Conservation (phyloP, 225 moss, liverwort and hornwort genomes). For the Straminergon stramineum region DNA sequence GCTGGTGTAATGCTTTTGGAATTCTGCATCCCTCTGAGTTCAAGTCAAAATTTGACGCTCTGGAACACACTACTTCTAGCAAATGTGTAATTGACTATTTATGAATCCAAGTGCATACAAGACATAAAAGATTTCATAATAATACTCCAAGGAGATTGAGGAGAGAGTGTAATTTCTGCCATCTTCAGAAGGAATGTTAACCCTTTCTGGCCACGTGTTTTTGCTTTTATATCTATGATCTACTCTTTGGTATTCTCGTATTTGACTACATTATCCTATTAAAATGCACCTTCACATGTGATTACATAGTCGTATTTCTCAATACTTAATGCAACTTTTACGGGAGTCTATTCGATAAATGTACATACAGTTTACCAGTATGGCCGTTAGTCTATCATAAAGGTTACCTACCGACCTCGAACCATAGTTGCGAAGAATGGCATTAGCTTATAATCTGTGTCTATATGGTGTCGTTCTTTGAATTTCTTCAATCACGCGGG, state of each 20-base stretch:
- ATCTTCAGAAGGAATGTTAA: background rate
- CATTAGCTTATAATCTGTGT: background rate
- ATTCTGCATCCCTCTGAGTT: background rate
- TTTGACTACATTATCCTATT: too few relatives aligned
- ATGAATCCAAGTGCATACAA: background rate
- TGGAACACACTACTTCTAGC: background rate
- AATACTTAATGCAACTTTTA: background rate
- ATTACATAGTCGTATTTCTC: background rate
- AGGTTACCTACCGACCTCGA: background rate
- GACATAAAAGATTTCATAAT: background rate
- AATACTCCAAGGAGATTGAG: background rate
- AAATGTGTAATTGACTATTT: background rate
- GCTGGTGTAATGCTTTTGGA: background rate
- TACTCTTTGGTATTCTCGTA: background rate
- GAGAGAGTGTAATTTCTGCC: background rate
- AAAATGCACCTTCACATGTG: too few relatives aligned
- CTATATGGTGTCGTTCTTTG: background rate
- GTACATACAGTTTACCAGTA: too few relatives aligned
- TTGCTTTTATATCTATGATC: background rate
- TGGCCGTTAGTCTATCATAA: too few relatives aligned
- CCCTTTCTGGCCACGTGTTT: too few relatives aligned
- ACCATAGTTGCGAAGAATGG: background rate
- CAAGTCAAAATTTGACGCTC: background rate
- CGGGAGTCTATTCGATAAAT: background rate
- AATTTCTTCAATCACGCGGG: background rate